Evolutionary conservation across 2,329 filamentous ascomycete genomes (phyloP), one percentile per base, ranked within the genome.

Genomic region (Knufia petricola): DNA sequence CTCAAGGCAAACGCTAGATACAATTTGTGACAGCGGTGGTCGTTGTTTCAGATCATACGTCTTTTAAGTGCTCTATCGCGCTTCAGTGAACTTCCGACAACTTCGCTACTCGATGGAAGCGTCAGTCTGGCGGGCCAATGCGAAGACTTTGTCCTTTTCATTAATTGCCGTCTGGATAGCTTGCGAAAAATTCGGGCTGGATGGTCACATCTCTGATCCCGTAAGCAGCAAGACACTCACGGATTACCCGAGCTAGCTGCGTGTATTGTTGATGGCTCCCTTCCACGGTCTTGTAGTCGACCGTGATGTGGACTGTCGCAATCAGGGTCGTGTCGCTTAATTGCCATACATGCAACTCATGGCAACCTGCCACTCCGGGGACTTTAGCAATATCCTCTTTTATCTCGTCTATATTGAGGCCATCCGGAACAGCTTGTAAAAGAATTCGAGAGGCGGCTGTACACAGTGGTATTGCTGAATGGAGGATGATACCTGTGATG

Each of bases 271-370:
- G 75, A 0, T 75, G 78, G 36, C 83, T 82, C 58, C 88, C 81
- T 46, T 84, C 84, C 61, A 87, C 83, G 65, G 94, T 88, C 58
- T 89, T 84, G 64, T 94, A 94, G 38, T 82, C 81, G 20, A 96
- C 84, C 64, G 94, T 86, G 36, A 98, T 82, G 63, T 98, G 92
- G 67, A 98, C 79, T 7, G 85, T 92, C 12, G 90, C 89, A 31
- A 98, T 84, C 31, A 95, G 74, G 70, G 95, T 94, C 47, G 88
- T 90, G 63, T 95, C 90, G 13, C 85, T 94, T 26, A 96, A 77
- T 66, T 95, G 90, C 90, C 90, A 96, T 54, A 98, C 87, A 64
- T 98, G 90, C 20, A 96, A 76, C 64, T 96, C 89, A 67, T 98
- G 90, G 62, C 88, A 94, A 63, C 84, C 87, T 53, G 90, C 73